A percentile compares a stretch with the other conserved stretches of the same genome.
phyloP scores from a whole-genome alignment of 2,329 filamentous ascomycete species.

The Aspergillus costaricaensis region DNA sequence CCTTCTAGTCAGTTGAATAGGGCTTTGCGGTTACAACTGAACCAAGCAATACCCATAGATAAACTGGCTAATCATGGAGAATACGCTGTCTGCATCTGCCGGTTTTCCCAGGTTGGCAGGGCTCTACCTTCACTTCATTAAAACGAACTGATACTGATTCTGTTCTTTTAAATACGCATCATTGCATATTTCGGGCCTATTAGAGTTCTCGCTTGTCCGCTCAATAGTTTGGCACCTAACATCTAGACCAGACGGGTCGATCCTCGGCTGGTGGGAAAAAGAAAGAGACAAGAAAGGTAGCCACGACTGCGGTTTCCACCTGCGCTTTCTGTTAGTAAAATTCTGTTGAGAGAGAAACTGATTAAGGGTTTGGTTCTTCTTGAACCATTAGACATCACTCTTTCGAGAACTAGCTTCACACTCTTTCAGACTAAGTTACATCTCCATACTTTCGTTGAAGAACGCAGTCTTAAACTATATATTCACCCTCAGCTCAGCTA shows the following conservation, averaged over 20 bases:
- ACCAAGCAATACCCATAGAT: neutral
- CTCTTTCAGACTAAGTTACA: neutral
- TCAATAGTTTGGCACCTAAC: neutral
- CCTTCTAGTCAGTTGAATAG: neutral
- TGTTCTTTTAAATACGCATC: neutral
- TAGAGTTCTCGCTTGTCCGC: neutral
- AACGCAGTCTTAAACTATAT: neutral
- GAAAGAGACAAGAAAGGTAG: neutral
- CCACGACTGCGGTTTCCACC: neutral
- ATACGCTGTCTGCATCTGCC: too few species aligned
- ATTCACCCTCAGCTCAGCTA: neutral
- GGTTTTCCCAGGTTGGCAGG: too few species aligned
- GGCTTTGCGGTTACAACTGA: too few species aligned
- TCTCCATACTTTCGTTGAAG: neutral
- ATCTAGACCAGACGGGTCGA: neutral
- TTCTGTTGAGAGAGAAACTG: neutral
- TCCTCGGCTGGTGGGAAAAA: neutral
- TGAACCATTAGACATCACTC: neutral
- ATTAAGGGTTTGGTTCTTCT: too few species aligned
- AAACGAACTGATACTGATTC: neutral
- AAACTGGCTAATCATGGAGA: too few species aligned
- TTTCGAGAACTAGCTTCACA: neutral
- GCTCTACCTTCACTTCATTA: too few species aligned
- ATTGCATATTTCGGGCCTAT: too few species aligned
- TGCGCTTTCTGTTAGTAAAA: too few species aligned